These are phyloP conservation scores for Ceratobasidium papillatum DNA, from an alignment of 1,284 basidiomycete species.

Conservation along the genomic window DNA sequence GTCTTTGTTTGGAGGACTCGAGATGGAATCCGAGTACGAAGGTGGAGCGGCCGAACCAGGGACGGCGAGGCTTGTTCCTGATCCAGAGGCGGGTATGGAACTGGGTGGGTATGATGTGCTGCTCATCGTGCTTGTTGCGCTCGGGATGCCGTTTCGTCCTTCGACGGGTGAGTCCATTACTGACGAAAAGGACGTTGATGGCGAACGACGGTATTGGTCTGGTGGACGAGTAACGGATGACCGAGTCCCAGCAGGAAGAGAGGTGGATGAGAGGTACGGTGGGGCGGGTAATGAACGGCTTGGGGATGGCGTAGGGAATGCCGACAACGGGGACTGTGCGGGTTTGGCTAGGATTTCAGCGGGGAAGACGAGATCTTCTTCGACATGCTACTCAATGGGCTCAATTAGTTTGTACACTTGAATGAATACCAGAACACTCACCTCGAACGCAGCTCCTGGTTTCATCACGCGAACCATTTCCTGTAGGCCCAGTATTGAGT, in stretches of 20 bases:
- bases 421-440: not conserved
- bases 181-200: constrained; percentile 36
- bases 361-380: constrained; percentile 38
- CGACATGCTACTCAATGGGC: constrained; percentile 18
- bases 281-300: constrained; percentile 2
- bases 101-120: not conserved
- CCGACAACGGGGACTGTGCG: not conserved
- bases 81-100: not conserved
- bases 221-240: constrained; percentile 11
- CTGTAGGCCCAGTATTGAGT: not conserved
- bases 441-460: constrained; percentile 36
- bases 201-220: constrained; percentile 36
- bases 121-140: constrained; percentile 20
- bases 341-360: constrained; percentile 29
- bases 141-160: constrained; percentile 13
- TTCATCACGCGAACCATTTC: constrained; percentile 39
- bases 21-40: not conserved
- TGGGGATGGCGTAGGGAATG: constrained; percentile 36
- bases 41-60: constrained; percentile 5
- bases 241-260: constrained; percentile 9
- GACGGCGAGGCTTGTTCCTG: constrained; percentile 12
- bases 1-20: constrained; percentile 2
- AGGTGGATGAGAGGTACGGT: constrained; percentile 36
- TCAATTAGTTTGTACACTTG: not conserved
- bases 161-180: constrained; percentile 30